Base-by-base conservation (phyloP, 1,284 basidiomycete species). In the Austroboletus niveus region DNA sequence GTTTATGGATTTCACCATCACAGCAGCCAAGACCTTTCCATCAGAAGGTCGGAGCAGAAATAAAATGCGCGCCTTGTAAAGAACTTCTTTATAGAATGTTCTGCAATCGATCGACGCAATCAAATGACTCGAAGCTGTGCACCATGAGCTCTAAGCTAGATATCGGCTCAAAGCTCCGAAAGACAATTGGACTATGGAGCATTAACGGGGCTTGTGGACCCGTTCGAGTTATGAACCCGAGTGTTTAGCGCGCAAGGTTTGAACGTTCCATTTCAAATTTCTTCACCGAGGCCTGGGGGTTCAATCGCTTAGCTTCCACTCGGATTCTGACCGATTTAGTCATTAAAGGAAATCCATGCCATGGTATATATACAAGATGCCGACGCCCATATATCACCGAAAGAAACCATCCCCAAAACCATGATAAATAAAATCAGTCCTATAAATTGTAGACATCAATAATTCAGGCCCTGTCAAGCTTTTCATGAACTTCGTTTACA, bases 11-110 rank as follows among this genome's bases (percentile, higher is more conserved):
- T 42, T 39, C 8, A 9, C 17, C 36, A 31, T 17, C 41, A 40
- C 8, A 41, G 14, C 36, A 43, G 40, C 36, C 22, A 34, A 11
- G 27, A 9, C 14, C 11, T n/a, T 62, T 62, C 57, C 47, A 59
- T 60, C 57, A 60, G 58, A 62, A 57, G 36, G 20, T 17, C 17
- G 20, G 20, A 34, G 34, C 48, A 46, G 20, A 34, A 60, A 52
- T 44, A 38, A 48, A 5, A 24, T 27, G 31, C 48, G 12, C 22
- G 47, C 48, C 30, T 62, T 42, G 43, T 14, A 58, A 47, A 35
- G 60, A 57, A 59, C 24, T 12, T 57, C 57, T 43, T 8, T 34
- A n/a, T 54, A 29, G 57, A 60, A 61, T 17, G 42, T 8, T 22
- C 24, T 39, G n/a, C 36, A 39, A 39, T 39, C 17, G 8, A 8